Percentiles rank a stretch among this genome's conserved stretches.
phyloP scores from a whole-genome alignment of 2,329 filamentous ascomycete species.

The Colletotrichum orchidophilum region DNA sequence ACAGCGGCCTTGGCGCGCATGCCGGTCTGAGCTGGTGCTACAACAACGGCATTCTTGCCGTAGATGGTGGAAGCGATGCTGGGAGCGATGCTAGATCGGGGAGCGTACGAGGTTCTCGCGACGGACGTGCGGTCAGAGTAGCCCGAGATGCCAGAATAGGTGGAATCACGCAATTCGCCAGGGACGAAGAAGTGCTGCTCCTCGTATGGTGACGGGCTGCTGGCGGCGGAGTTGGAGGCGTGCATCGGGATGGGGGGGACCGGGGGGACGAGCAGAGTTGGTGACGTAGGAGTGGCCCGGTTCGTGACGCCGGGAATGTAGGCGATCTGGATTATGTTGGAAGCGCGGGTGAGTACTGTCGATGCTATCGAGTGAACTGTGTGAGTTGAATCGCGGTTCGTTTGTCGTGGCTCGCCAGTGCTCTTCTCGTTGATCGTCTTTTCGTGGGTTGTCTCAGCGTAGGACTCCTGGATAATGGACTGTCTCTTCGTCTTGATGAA shows the following conservation, averaged over 20 bases:
- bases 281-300: constrained; percentile 84
- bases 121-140: constrained; percentile 70
- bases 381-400: constrained; percentile 79
- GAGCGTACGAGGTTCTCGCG: constrained; percentile 66
- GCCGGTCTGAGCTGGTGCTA: constrained; percentile 85
- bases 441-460: constrained; percentile 67
- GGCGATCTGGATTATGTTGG: constrained; percentile 99
- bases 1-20: constrained; percentile 90
- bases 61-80: constrained; percentile 95
- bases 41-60: constrained; percentile 85
- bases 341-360: constrained; percentile 92
- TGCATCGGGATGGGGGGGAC: constrained; percentile 88
- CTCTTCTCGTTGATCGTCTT: constrained; percentile 64
- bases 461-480: constrained; percentile 62
- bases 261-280: constrained; percentile 83
- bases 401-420: constrained; percentile 58
- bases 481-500: constrained; percentile 83
- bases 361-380: constrained; percentile 94
- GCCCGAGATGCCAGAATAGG: constrained; percentile 81
- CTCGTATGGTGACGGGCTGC: constrained; percentile 66
- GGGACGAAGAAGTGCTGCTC: constrained; percentile 96
- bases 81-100: constrained; percentile 79
- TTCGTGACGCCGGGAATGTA: constrained; percentile 98
- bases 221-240: constrained; percentile 60
- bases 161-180: constrained; percentile 88